Evolutionary conservation across 345 rosid genomes (phyloP).

Genomic region (Clausena lansium): DNA sequence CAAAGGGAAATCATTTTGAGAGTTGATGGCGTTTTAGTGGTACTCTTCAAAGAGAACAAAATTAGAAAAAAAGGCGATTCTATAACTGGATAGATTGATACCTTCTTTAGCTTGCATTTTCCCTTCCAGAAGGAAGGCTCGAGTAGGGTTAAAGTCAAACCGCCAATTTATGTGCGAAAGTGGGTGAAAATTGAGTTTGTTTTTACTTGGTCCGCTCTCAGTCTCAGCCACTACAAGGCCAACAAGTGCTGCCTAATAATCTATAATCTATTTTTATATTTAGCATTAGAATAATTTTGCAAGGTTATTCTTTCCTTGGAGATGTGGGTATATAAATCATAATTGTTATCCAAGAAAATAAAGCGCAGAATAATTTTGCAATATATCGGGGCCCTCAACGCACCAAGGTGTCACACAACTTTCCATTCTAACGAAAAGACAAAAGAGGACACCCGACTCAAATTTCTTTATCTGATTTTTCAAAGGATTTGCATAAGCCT

Average conservation of each 20-base stretch:
- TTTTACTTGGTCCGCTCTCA: neutral
- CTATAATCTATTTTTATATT: too few species aligned
- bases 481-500: neutral
- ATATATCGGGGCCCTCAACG: neutral
- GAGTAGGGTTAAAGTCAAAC: neutral
- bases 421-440: conserved; percentile 1
- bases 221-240: too few species aligned
- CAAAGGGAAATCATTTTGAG: neutral
- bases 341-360: neutral
- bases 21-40: neutral
- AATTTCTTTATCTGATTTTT: conserved; percentile 15
- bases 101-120: neutral
- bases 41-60: too few species aligned
- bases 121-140: too few species aligned
- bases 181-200: neutral
- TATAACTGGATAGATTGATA: too few species aligned
- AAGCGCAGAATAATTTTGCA: neutral
- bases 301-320: neutral
- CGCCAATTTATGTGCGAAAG: neutral
- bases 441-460: too few species aligned
- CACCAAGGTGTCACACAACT: neutral
- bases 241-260: neutral
- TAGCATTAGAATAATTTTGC: too few species aligned
- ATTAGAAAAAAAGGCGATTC: too few species aligned
- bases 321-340: neutral